A percentile compares a stretch with the other conserved stretches of the same genome.
Evolutionary conservation across 1,139 yeast genomes (phyloP).

Genomic region (Protomyces macrosporus): DNA sequence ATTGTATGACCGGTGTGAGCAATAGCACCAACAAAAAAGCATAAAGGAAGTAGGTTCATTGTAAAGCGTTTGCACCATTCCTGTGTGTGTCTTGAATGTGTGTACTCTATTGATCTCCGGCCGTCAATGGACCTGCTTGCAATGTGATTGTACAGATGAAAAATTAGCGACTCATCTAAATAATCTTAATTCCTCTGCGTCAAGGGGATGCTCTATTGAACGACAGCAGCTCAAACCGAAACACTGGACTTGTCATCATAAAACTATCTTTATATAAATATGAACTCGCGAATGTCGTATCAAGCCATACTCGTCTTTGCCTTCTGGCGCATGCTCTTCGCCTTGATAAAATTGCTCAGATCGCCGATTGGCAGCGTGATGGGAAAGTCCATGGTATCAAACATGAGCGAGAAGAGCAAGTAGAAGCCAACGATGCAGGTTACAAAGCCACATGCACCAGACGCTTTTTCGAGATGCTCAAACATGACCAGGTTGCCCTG

Average conservation of each 20-base stretch:
- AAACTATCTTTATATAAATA: no score
- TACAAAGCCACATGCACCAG: slow-evolving; percentile 62
- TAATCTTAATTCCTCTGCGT: no score
- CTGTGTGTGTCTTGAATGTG: no score
- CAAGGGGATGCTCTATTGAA: no score
- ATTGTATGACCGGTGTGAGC: not conserved
- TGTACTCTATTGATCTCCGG: not conserved
- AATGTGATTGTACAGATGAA: no score
- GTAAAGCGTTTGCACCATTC: not conserved
- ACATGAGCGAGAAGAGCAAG: slow-evolving; percentile 30
- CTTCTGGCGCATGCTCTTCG: slow-evolving; percentile 7
- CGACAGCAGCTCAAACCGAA: no score
- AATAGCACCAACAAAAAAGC: not conserved
- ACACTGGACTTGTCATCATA: no score
- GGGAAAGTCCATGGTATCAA: slow-evolving; percentile 32
- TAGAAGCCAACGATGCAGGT: slow-evolving; percentile 59
- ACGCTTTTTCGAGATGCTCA: slow-evolving; percentile 51
- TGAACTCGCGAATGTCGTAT: no score
- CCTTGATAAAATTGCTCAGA: slow-evolving; percentile 29
- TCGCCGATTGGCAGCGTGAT: slow-evolving; percentile 31
- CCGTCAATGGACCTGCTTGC: no score
- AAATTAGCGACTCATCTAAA: no score
- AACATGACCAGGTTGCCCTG: slow-evolving; percentile 35
- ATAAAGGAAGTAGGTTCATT: not conserved
- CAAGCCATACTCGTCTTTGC: not conserved